Base-by-base conservation (phyloP, 2,329 filamentous ascomycete genomes). In the Clarireedia sp. region DNA sequence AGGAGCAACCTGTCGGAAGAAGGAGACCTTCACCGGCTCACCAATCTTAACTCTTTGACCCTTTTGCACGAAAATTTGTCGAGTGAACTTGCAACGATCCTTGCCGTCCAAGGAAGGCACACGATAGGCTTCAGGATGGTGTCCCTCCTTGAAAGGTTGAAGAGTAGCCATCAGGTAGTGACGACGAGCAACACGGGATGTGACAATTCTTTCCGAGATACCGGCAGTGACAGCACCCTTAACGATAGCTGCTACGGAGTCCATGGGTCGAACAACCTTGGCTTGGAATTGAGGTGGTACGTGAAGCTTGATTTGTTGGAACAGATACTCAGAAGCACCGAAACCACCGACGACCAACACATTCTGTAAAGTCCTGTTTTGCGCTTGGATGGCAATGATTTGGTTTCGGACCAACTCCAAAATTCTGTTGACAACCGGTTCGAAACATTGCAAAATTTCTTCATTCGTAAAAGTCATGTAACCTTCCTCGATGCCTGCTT, bases 381-480 rank as follows among this genome's bases (percentile, higher is more conserved):
- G 94, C 5, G 92, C 92, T 75, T 97, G 94, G 64, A 99, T 97
- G 63, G 94, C 94, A 67, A 97, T 96, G 72, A 99, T 97, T 74
- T 99, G 94, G 74, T 97, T 97, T 63, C 92, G 82, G 58, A 97
- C 94, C 62, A 97, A 81, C 73, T 97, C 94, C 64, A 97, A 75
- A 69, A 99, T 97, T 56, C 94, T 82, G 77, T 97, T 96, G 55
- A 97, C 92, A 9, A 99, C 94, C 12, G 94, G 94, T 77, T 97
- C 92, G 71, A 97, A 99, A 76, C 94, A 97, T 75, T 97, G 92
- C 64, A 99, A 78, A 66, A 99, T 97, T 73, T 99, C 94, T 74
- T 97, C 94, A 70, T 99, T 97, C 59, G 91, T 97, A 71, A 99
- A 99, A 2, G 92, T 97, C 94, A 99, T 99, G 77, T 96, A 97